A percentile compares a stretch with the other conserved stretches of the same genome.
Evolutionary conservation across 2,329 filamentous ascomycete species (phyloP).

Genomic region (Sporothrix euskadiensis): DNA sequence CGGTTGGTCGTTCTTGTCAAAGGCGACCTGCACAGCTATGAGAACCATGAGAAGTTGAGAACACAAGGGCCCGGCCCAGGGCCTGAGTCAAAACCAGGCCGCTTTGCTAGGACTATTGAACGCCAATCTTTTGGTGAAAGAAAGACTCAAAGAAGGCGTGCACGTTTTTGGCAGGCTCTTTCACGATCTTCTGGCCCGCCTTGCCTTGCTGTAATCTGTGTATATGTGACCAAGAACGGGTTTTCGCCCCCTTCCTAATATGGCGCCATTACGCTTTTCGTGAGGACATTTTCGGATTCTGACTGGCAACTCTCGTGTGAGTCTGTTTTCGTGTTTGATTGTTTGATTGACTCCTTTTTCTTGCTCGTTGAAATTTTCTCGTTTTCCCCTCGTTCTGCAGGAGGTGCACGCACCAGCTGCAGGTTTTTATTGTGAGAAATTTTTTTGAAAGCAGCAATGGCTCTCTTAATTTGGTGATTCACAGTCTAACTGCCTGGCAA

Average conservation of each 20-base stretch:
- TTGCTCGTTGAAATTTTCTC: background rate
- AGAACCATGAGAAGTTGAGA: too few species aligned
- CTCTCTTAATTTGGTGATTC: constrained; percentile 10
- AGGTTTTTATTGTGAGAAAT: background rate
- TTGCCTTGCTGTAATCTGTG: background rate
- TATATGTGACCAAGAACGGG: background rate
- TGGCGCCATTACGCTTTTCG: constrained; percentile 10
- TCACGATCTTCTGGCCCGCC: background rate
- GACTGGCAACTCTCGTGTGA: background rate
- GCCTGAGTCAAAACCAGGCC: background rate
- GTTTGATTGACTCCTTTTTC: constrained; percentile 12
- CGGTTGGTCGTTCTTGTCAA: background rate
- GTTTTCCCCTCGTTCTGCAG: background rate
- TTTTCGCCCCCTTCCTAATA: constrained; percentile 1
- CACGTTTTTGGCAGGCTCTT: background rate
- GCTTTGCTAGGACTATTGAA: background rate
- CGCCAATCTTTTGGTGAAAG: constrained; percentile 5
- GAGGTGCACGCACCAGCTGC: constrained; percentile 14
- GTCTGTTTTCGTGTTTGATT: background rate
- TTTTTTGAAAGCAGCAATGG: constrained; percentile 5
- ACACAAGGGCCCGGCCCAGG: background rate
- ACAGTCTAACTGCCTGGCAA: background rate
- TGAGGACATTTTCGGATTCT: background rate
- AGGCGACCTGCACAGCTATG: too few species aligned
- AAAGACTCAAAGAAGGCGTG: background rate